These are phyloP conservation scores for Aspergillus ostianus DNA, from an alignment of 495 filamentous ascomycete genomes.

Conservation along the genomic window DNA sequence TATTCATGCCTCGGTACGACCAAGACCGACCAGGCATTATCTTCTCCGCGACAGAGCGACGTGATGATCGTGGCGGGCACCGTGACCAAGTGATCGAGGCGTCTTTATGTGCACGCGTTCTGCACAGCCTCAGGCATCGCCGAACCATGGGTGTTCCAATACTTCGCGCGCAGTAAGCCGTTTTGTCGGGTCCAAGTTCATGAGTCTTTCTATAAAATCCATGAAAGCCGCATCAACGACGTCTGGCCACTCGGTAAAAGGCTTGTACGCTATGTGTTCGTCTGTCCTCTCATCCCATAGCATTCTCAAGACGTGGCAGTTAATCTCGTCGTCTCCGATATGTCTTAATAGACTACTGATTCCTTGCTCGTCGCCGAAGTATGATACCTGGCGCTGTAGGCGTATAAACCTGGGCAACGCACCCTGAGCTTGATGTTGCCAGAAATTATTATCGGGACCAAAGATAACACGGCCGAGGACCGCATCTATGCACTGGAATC, in stretches of 20 bases:
- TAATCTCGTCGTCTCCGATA: slow-evolving; percentile 18
- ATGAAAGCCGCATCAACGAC: slow-evolving; percentile 31
- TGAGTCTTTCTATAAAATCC: slow-evolving; percentile 14
- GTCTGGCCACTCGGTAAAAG: slow-evolving; percentile 17
- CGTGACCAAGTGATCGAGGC: too few species aligned
- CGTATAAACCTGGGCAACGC: slow-evolving; percentile 22
- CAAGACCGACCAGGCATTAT: too few species aligned
- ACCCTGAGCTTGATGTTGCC: slow-evolving; percentile 20
- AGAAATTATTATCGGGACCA: slow-evolving; percentile 20
- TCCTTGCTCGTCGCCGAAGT: slow-evolving; percentile 39
- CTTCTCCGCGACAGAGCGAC: too few species aligned
- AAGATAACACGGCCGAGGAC: slow-evolving; percentile 25
- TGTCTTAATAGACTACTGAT: slow-evolving; percentile 26
- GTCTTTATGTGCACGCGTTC: too few species aligned
- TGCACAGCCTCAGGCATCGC: too few species aligned
- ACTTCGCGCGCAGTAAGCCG: slow-evolving; percentile 6
- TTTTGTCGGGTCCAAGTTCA: slow-evolving; percentile 13
- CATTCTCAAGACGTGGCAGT: slow-evolving; percentile 10
- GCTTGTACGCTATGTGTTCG: slow-evolving; percentile 26
- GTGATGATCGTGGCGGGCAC: too few species aligned
- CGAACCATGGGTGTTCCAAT: slow-evolving; percentile 12
- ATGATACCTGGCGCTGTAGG: slow-evolving; percentile 41
- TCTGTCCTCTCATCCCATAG: slow-evolving; percentile 23
- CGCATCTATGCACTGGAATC: slow-evolving; percentile 30
- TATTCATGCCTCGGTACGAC: too few species aligned